These are phyloP conservation scores for Russula sp. DNA, from an alignment of 768 basidiomycete species.

Conservation along the genomic window DNA sequence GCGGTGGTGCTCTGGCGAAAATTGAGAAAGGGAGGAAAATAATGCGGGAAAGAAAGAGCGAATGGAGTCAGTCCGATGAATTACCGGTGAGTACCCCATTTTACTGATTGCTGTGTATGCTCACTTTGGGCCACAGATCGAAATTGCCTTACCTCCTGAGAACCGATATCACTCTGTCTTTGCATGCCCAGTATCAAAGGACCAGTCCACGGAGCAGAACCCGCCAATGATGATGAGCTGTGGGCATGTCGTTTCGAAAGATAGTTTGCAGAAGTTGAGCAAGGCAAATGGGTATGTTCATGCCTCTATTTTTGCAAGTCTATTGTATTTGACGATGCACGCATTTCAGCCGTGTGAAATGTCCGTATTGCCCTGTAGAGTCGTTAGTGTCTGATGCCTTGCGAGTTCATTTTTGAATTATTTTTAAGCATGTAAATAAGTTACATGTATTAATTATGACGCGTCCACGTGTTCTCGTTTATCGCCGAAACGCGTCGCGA, in stretches of 20 bases:
- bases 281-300: conserved; percentile 62
- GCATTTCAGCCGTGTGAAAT: conserved; percentile 85
- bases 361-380: conserved; percentile 92
- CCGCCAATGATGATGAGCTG: conserved; percentile 98
- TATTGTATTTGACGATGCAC: conserved; percentile 79
- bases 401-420: conserved; percentile 55
- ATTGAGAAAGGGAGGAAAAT: conserved; percentile 94
- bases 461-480: conserved; percentile 11
- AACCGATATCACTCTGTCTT: conserved; percentile 97
- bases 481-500: not conserved
- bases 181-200: conserved; percentile 96
- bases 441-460: not conserved
- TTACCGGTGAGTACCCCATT: conserved; percentile 56
- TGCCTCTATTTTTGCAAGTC: conserved; percentile 1
- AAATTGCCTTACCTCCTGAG: conserved; percentile 80
- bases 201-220: conserved; percentile 88
- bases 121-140: conserved; percentile 54
- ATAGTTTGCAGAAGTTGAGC: conserved; percentile 83
- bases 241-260: conserved; percentile 92
- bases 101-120: conserved; percentile 20
- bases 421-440: not conserved
- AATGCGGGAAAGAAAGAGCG: conserved; percentile 88
- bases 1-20: conserved; percentile 81
- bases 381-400: conserved; percentile 51
- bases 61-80: conserved; percentile 87